phyloP scores from a whole-genome alignment of 257 asterid species.

The Cruciata laevipes region DNA sequence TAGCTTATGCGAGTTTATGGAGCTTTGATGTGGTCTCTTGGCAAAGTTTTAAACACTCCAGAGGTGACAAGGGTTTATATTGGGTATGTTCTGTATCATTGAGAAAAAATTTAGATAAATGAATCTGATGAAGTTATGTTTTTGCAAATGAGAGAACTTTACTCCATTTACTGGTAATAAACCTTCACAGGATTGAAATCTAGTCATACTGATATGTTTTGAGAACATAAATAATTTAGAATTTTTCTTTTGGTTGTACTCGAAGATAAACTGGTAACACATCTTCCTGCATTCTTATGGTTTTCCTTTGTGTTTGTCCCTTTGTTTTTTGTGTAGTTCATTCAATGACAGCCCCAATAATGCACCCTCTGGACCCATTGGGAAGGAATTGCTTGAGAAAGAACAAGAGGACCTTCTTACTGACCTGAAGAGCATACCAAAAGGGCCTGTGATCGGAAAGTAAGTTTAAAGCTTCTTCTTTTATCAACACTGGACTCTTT shows the following conservation, averaged over 20 bases:
- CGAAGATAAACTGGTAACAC: no score
- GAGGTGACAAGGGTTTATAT: constrained; percentile 90
- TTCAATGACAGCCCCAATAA: constrained; percentile 84
- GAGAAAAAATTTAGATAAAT: not conserved
- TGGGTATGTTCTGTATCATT: constrained; percentile 50
- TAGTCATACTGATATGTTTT: no score
- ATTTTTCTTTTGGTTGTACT: not conserved
- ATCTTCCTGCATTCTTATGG: not conserved
- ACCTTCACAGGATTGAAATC: no score
- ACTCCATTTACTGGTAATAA: not conserved
- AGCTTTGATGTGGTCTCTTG: constrained; percentile 98
- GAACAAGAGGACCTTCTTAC: constrained; percentile 80
- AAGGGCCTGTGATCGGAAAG: constrained; percentile 81
- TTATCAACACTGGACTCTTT: not conserved
- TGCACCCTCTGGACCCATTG: constrained; percentile 68
- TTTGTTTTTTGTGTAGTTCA: constrained; percentile 37
- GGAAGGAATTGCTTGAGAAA: constrained; percentile 77
- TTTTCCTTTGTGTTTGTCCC: constrained; percentile 4
- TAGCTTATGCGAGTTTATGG: constrained; percentile 98
- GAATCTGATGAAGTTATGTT: not conserved
- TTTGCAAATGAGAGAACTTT: not conserved
- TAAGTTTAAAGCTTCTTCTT: constrained; percentile 25
- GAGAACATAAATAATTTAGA: no score
- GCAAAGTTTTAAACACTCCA: constrained; percentile 90
- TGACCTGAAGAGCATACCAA: constrained; percentile 75